Evolutionary conservation across 805 yeast genomes (phyloP).

Genomic region (Candida maltosa): DNA sequence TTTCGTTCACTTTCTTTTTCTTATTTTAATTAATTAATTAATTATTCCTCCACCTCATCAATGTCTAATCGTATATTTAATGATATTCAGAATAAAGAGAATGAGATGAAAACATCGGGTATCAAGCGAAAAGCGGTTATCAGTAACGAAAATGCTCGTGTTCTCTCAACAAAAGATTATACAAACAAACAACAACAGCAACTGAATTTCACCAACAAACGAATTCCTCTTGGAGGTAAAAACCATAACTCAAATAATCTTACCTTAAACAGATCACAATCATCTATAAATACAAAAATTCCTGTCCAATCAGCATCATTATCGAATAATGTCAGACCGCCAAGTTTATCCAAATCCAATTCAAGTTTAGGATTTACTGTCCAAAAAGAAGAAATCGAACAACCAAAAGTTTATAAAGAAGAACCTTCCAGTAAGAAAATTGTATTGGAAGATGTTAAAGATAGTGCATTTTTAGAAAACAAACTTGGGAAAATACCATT

Average conservation of each 20-base stretch:
- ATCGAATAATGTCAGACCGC: conserved; percentile 12
- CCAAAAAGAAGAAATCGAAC: not conserved
- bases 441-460: too few species aligned
- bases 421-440: conserved; percentile 2
- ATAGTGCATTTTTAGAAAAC: conserved; percentile 1
- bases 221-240: conserved; percentile 41
- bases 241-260: conserved; percentile 28
- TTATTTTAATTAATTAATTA: not conserved
- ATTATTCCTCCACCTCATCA: not conserved
- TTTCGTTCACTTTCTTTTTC: too few species aligned
- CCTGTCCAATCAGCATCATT: conserved; percentile 1
- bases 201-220: conserved; percentile 5
- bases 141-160: conserved; percentile 5
- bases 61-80: not conserved
- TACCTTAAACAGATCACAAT: conserved; percentile 28
- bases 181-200: not conserved
- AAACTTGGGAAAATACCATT: too few species aligned
- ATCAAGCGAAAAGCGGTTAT: not conserved
- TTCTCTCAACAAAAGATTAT: conserved; percentile 4
- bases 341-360: conserved; percentile 30
- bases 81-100: conserved; percentile 1
- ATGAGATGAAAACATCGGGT: not conserved
- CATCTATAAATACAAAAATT: conserved; percentile 11
- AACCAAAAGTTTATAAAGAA: conserved; percentile 4
- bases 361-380: conserved; percentile 35